Base-by-base conservation (phyloP, 208 protist genomes). In the Trypanosoma theileri region DNA sequence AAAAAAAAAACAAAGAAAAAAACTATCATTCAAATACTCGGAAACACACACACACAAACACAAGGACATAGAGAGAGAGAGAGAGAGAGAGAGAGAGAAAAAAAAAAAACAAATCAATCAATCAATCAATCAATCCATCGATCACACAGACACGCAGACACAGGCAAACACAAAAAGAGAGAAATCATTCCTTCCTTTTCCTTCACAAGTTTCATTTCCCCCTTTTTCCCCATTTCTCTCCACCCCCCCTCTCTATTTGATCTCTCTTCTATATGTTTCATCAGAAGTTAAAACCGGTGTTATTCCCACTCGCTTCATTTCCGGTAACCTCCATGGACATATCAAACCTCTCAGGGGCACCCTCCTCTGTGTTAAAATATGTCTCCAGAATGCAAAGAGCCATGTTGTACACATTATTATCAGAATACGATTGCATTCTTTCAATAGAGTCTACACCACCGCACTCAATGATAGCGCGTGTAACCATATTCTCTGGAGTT, bases 361-460 rank as follows among this genome's bases (percentile, higher is more conserved):
- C 69, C 9, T 91, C 85, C 54, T 83, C 86, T 7, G 77, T 66
- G 35, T 68, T 75, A 78, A 99, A 99, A 83, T 91, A 98, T 28
- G 61, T 83, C 66, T 93, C 77, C 50, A 99, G 75, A 67, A 99
- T 98, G 35, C 86, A 78, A 42, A 95, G 45, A 4, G 97, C 92
- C 21, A 92, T 88, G 59, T 94, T 85, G 89, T 98, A 99, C n/a
- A 99, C 96, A 19, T 98, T 93, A 26, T 92, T 71, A 81, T 98
- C 97, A 17, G 71, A 41, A 81, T 99, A 97, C 8, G 73, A 73
- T 82, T 99, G 97, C 4, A 99, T 78, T 24, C 85, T 66, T 78
- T 99, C 96, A 52, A 99, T 91, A 45, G 89, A 81, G 21, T 98
- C 88, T 4, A 98, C 59, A 53, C 98, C 98, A 21, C 93, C 97